Evolutionary conservation across 805 yeast genomes (phyloP).

Genomic region (Zygosaccharomyces bailii): DNA sequence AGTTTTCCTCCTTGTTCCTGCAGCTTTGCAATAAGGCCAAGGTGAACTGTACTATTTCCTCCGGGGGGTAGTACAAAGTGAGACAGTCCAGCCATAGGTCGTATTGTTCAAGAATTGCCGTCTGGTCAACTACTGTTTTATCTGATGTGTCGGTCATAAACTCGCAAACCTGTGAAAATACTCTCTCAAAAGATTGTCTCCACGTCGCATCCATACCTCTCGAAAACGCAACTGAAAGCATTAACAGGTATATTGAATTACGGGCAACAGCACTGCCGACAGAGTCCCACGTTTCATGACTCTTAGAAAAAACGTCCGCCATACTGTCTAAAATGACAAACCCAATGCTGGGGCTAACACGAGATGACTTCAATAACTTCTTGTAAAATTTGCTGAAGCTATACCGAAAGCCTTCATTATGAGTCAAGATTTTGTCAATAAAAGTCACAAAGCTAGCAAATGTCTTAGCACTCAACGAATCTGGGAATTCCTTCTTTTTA

Average conservation of each 20-base stretch:
- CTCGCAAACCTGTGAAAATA: slow-evolving; percentile 36
- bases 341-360: slow-evolving; percentile 49
- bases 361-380: slow-evolving; percentile 23
- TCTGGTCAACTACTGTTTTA: slow-evolving; percentile 56
- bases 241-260: slow-evolving; percentile 49
- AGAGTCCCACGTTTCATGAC: slow-evolving; percentile 56
- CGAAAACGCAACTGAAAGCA: slow-evolving; percentile 37
- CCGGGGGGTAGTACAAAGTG: slow-evolving; percentile 18
- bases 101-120: slow-evolving; percentile 55
- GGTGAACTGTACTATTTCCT: slow-evolving; percentile 19
- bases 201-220: slow-evolving; percentile 24
- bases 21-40: slow-evolving; percentile 23
- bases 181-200: slow-evolving; percentile 29
- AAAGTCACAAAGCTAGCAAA: slow-evolving; percentile 60
- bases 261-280: slow-evolving; percentile 64
- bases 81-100: slow-evolving; percentile 52
- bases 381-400: slow-evolving; percentile 50
- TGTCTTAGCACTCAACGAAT: slow-evolving; percentile 34
- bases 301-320: slow-evolving; percentile 46
- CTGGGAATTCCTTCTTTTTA: slow-evolving; percentile 17
- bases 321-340: slow-evolving; percentile 46
- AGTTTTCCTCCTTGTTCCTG: slow-evolving; percentile 20
- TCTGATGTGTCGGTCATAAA: slow-evolving; percentile 50
- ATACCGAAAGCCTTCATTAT: slow-evolving; percentile 60
- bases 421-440: slow-evolving; percentile 59